Base-by-base conservation (phyloP, 805 yeast species). In the Lipomyces spencermartinsiae region DNA sequence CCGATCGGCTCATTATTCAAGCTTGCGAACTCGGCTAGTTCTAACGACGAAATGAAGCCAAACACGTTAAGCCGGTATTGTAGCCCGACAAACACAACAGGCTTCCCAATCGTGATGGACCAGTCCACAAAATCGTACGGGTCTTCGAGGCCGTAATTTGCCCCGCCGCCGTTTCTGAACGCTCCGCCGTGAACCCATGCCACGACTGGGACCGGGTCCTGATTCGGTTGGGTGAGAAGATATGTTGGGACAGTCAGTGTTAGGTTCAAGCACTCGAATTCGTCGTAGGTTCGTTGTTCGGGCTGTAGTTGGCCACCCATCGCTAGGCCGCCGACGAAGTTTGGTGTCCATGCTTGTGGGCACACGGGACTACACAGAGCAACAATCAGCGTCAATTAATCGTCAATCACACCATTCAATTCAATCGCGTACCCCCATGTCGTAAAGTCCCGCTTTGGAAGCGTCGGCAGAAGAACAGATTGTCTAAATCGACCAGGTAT, bases 181-280 rank as follows among this genome's bases (percentile, higher is more conserved):
- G 80, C 82, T 6, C 85, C 85, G 34, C 85, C 85, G 73, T 82
- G 84, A 51, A 82, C 72, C 72, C 79, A 81, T 3, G 49, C 60
- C 69, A 66, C 62, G 4, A 58, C 61, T 22, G 69, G 69, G 3
- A 63, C 60, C 22, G 39, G 14, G 10, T 35, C 49, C 33, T n/a
- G 16, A 8, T 35, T 31, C 10, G 49, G 8, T 16, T n/a, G 51
- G 7, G 58, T 37, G 9, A 65, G 62, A 1, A 62, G 57, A 39
- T 43, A 46, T 1, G 34, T 37, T 8, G 69, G 69, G 16, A 63
- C 37, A 0, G 69, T 61, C 33, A 66, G 31, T 14, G 69, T 63
- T 49, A 66, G 25, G 51, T 66, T 66, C 49, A 66, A 19, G 46
- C 69, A 66, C 37, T 59, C 61, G 19, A 66, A 58, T 19, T 66